Base-by-base conservation (phyloP, 2,329 filamentous ascomycete genomes). In the Grosmannia serpens region DNA sequence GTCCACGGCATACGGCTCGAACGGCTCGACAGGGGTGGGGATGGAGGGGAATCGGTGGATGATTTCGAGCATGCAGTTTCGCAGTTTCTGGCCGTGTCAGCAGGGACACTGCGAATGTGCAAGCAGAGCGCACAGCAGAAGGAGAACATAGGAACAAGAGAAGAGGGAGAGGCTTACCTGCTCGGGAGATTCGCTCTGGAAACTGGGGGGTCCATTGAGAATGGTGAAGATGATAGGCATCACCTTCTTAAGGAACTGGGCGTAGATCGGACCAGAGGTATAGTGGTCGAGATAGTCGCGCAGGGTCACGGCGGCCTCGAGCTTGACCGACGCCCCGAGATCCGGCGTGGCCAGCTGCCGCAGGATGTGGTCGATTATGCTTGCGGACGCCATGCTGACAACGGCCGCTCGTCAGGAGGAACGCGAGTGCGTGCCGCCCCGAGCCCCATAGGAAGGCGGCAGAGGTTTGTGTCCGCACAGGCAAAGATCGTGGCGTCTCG, bases 251-350 rank as follows among this genome's bases (percentile, higher is more conserved):
- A 99, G 79, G 70, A 99, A 97, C 55, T 82, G 78, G 31, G 82
- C 74, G 70, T 97, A 99, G 33, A 61, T 51, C 66, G 85, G 85
- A 57, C 88, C 86, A 67, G 83, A 84, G 58, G 87, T 90, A 75
- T 94, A 95, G 67, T 90, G 82, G 64, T 99, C 95, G 65, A 97
- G 85, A 67, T 83, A 90, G 74, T 99, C 95, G 70, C 94, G 89
- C 67, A 99, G 79, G 64, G 91, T 87, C 56, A 86, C 85, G 62
- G 92, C 90, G 63, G 91, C 85, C 67, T 90, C 89, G 62, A 88
- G 82, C 75, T 91, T 95, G 10, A 17, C 13, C 47, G 35, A 58
- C 73, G 62, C 76, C 84, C 80, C 81, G 68, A 75, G 76, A 63
- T 85, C 82, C 59, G 76, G 71, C 55, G 74, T 74, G 67, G 75